Base-by-base conservation (phyloP, 1,284 basidiomycete species). In the Tetrapyrgos nigripes region DNA sequence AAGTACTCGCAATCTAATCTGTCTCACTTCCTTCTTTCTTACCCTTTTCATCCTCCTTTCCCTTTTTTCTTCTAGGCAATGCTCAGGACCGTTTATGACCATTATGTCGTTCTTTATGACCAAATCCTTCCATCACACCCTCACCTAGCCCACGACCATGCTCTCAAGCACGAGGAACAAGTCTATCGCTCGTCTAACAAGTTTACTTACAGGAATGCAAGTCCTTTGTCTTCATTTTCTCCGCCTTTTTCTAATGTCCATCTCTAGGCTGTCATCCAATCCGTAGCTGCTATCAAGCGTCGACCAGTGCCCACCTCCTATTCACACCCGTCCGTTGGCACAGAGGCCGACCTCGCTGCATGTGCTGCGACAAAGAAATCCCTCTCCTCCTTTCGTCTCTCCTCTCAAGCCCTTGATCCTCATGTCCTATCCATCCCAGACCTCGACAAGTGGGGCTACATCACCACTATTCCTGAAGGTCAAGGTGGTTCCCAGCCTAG, bases 311-410 rank as follows among this genome's bases (percentile, higher is more conserved):
- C 94, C 1, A 83, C 83, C 50, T 79, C 79, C 1, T 66, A 83
- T 21, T 77, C 81, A 1, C 90, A 94, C 68, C 79, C 85, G 1
- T 95, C 93, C 3, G 85, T 96, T 26, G 95, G 96, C 3, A 96
- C 94, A 0, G 86, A 94, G 56, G 82, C 76, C 10, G 86, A 93
- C 14, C 75, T 92, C 29, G 75, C 78, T 10, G 78, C 79, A 13
- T 87, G 88, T 17, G 75, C 74, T 29, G 88, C 89, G 63, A 79
- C 82, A 9, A 82, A 81, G 37, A 89, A 88, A 61, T 79, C 84
- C 26, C 73, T 88, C 3, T 72, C 83, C 29, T 73, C 83, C 3
- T 77, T 92, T 5, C 78, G 73, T n/a, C 75, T 95, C 51, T 85
- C 87, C 0, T 73, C 74, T 3, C 63, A 76, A 3, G 68, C 83